phyloP scores from a whole-genome alignment of 352 stramenopile genomes.

The Phytophthora idaei region DNA sequence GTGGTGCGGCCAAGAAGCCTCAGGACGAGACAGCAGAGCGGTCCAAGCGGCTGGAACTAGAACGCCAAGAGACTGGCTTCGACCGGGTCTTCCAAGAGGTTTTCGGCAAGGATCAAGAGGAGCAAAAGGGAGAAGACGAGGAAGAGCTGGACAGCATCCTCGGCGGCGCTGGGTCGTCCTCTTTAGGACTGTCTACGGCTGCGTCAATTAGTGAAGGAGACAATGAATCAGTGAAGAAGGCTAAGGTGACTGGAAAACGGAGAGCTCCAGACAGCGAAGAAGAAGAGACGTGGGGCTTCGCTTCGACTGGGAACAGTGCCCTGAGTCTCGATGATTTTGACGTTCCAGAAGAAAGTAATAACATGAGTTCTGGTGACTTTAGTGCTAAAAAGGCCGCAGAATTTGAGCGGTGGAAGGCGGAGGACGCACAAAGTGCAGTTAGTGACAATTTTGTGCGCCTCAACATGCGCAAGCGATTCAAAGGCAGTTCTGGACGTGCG shows the following conservation, averaged over 20 bases:
- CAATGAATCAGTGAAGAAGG: background rate
- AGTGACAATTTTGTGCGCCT: conserved; percentile 85
- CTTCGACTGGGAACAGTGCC: conserved; percentile 27
- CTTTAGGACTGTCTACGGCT: background rate
- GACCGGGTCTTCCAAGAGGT: conserved; percentile 61
- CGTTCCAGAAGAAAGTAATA: conserved; percentile 1
- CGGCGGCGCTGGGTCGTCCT: background rate
- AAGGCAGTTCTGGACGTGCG: conserved; percentile 65
- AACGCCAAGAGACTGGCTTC: conserved; percentile 49
- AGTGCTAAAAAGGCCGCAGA: conserved; percentile 23
- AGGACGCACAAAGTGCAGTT: conserved; percentile 50
- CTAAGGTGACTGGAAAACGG: conserved; percentile 12
- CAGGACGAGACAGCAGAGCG: conserved; percentile 18
- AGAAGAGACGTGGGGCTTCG: conserved; percentile 43
- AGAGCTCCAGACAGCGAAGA: conserved; percentile 14
- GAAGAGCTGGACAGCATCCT: conserved; percentile 24
- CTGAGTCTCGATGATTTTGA: conserved; percentile 56
- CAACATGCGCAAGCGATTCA: conserved; percentile 81
- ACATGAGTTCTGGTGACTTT: background rate
- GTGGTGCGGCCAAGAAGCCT: conserved; percentile 25
- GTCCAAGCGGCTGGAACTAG: conserved; percentile 37
- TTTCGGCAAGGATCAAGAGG: conserved; percentile 34
- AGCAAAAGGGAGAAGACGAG: conserved; percentile 32
- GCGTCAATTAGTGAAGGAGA: conserved; percentile 2
- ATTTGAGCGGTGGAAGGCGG: conserved; percentile 70